Evolutionary conservation across 306 rosid genomes (phyloP).

Genomic region (Urtica urens): DNA sequence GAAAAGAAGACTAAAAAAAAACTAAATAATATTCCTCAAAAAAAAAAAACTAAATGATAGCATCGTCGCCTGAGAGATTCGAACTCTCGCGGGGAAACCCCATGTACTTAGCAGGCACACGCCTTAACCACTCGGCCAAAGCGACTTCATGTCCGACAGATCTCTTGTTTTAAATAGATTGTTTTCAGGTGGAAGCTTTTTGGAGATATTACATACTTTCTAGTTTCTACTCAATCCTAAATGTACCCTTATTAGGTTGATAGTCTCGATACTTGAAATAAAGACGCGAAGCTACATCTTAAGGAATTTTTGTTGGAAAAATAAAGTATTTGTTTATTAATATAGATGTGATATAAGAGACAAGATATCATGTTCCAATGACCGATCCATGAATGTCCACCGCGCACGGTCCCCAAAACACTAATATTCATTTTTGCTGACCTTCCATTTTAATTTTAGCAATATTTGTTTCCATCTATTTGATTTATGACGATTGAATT

Average conservation of each 20-base stretch:
- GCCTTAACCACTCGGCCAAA: slow-evolving; percentile 95
- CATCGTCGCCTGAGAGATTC: slow-evolving; percentile 71
- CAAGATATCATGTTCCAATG: not conserved
- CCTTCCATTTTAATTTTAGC: not conserved
- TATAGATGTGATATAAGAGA: not conserved
- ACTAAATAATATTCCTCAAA: too few species aligned
- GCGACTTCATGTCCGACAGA: slow-evolving; percentile 22
- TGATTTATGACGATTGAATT: too few species aligned
- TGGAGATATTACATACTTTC: not conserved
- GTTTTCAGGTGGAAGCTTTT: too few species aligned
- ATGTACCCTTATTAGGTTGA: too few species aligned
- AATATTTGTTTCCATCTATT: not conserved
- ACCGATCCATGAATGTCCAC: not conserved
- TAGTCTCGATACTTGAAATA: too few species aligned
- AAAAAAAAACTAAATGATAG: not conserved
- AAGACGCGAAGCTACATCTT: too few species aligned
- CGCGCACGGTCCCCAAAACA: not conserved
- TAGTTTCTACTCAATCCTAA: too few species aligned
- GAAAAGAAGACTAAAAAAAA: too few species aligned
- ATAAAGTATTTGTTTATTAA: too few species aligned
- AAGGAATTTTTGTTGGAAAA: too few species aligned
- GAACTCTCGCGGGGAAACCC: slow-evolving; percentile 89
- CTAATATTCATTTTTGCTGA: not conserved
- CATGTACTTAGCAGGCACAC: slow-evolving; percentile 89
- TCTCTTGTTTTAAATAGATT: not conserved